Base-by-base conservation (phyloP, 805 yeast genomes). In the Saccharomycopsis microspora region DNA sequence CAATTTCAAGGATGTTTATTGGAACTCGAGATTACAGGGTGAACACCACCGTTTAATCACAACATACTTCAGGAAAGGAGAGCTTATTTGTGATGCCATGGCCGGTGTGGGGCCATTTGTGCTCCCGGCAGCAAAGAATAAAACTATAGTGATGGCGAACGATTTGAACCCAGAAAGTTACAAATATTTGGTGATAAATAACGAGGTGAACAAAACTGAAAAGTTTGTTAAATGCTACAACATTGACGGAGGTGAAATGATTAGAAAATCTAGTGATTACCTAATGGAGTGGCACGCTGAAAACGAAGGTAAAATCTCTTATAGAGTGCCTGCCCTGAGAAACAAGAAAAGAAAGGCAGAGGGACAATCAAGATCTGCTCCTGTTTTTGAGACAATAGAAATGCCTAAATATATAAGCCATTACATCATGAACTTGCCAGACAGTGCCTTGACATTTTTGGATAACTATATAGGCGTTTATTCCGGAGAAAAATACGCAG, bases 21-120 rank as follows among this genome's bases (percentile, higher is more conserved):
- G 99, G 99, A 93, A 93, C 62, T 86, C 97, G 10, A 75, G 98
- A 56, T 70, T 93, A 44, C 90, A 88, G 55, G 85, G 96, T 0
- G 99, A 93, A 58, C 99, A 93, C 63, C 90, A 80, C 42, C 70
- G 97, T 50, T 65, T 93, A 40, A 82, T 93, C 3, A 60, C 65
- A 1, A 59, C 65, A 37, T 70, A 68, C 49, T 82, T 85, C 57
- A 57, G 74, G 39, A 69, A 75, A 3, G 82, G 83, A 6, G 83
- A 82, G 50, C 84, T 87, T 5, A 84, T 94, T 0, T 86, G 87
- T 57, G 99, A 93, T 67, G 97, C 88, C 0, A 85, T 94, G 78
- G 97, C 96, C 0, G 99, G 99, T 42, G 97, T 93, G 1, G 99
- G 99, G 0, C 99, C 99, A 4, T 93, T 94, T 68, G 90, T 95